These are phyloP conservation scores for Nowakowskiella sp. DNA, from an alignment of 192 early-diverging fungal species.

Conservation along the genomic window DNA sequence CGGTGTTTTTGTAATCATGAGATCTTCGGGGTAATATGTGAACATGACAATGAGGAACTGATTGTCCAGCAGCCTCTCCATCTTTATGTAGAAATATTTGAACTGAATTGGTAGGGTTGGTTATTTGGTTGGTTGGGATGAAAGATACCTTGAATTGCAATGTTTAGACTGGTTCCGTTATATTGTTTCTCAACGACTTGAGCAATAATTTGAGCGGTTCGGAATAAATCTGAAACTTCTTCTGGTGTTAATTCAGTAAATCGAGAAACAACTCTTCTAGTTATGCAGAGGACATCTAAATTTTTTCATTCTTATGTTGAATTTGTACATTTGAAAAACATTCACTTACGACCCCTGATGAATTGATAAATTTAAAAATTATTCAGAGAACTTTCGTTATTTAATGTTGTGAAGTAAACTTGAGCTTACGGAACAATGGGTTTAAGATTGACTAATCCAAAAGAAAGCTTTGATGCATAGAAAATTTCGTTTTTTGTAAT, in stretches of 20 bases:
- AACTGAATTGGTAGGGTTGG: neutral
- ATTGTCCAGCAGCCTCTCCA: slow-evolving; percentile 63
- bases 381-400: too few relatives aligned
- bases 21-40: slow-evolving; percentile 79
- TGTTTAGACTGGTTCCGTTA: slow-evolving; percentile 60
- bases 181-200: slow-evolving; percentile 66
- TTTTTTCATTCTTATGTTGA: slow-evolving; percentile 2
- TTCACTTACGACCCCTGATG: neutral
- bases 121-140: too few relatives aligned
- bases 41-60: slow-evolving; percentile 85
- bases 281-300: slow-evolving; percentile 74
- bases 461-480: slow-evolving; percentile 54
- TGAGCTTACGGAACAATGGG: slow-evolving; percentile 72
- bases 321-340: neutral
- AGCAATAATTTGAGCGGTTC: slow-evolving; percentile 69
- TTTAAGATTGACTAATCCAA: slow-evolving; percentile 89
- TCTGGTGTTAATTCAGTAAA: slow-evolving; percentile 69
- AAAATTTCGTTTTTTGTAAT: slow-evolving; percentile 72
- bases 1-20: slow-evolving; percentile 77
- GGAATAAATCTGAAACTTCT: slow-evolving; percentile 75
- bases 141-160: slow-evolving; percentile 78
- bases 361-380: too few relatives aligned
- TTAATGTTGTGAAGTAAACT: too few relatives aligned
- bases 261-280: slow-evolving; percentile 58
- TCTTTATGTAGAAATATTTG: slow-evolving; percentile 40